These are phyloP conservation scores for Claviceps fusiformis DNA, from an alignment of 2,329 filamentous ascomycete genomes.

Conservation along the genomic window DNA sequence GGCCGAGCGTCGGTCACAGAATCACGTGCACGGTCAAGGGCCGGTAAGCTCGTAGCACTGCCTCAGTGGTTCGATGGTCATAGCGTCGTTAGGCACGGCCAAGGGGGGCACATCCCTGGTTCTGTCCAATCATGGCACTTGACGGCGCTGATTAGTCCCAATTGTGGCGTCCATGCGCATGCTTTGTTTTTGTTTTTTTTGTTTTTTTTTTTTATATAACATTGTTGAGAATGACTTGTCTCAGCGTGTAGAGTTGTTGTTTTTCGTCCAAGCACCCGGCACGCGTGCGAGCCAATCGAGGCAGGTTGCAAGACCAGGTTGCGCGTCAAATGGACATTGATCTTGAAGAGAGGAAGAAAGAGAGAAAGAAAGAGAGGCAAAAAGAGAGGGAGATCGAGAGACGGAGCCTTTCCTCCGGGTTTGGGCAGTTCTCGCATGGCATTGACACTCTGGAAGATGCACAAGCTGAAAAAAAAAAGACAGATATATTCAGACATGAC, in stretches of 20 bases:
- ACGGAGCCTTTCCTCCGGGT: no score
- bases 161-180: not conserved
- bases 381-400: no score
- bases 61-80: not conserved
- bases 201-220: not conserved
- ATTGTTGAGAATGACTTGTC: not conserved
- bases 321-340: no score
- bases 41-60: not conserved
- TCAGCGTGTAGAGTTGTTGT: not conserved
- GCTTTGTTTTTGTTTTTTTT: not conserved
- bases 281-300: not conserved
- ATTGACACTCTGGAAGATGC: not conserved
- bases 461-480: not conserved
- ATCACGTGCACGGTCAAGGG: not conserved
- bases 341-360: no score
- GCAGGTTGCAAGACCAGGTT: no score
- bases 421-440: not conserved
- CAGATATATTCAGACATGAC: not conserved
- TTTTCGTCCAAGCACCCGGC: not conserved
- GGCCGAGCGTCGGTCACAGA: not conserved
- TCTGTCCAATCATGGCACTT: not conserved
- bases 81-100: not conserved
- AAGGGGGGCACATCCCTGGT: not conserved
- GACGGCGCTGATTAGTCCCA: not conserved
- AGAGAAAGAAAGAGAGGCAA: no score